A percentile compares a stretch with the other conserved stretches of the same genome.
phyloP scores from a whole-genome alignment of 1,139 yeast species.

The Meyerozyma carpophila region DNA sequence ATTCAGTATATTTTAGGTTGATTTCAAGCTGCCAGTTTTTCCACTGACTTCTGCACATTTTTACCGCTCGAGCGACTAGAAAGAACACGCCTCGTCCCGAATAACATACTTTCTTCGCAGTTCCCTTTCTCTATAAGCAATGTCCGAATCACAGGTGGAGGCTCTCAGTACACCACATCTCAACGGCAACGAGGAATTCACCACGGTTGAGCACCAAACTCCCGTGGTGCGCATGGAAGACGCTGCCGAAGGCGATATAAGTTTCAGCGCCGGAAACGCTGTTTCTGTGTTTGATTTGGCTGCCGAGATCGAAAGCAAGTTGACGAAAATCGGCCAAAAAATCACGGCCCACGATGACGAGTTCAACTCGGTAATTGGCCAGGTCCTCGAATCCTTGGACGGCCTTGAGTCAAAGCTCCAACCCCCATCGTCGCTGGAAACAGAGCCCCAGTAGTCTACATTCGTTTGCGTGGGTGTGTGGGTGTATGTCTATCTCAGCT shows the following conservation, averaged over 20 bases:
- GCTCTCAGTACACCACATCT: constrained; percentile 1
- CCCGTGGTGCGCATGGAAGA: constrained; percentile 1
- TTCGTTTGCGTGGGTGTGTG: not conserved
- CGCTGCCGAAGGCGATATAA: constrained; percentile 1
- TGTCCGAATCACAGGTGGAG: not conserved
- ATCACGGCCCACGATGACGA: constrained; percentile 6
- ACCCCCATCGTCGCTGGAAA: not conserved
- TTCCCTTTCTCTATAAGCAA: not conserved
- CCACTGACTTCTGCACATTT: too few relatives aligned
- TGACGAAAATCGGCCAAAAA: constrained; percentile 4
- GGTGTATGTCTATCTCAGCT: not conserved
- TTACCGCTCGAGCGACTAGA: too few relatives aligned
- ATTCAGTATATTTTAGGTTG: too few relatives aligned
- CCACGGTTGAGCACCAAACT: not conserved
- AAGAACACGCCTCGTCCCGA: too few relatives aligned
- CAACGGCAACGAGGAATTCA: constrained; percentile 1
- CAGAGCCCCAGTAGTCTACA: not conserved
- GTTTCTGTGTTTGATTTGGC: constrained; percentile 8
- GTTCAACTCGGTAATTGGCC: not conserved
- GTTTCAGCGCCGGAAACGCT: constrained; percentile 3
- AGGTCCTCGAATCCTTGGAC: not conserved
- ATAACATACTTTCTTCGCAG: too few relatives aligned
- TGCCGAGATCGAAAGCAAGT: constrained; percentile 7
- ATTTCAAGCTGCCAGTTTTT: too few relatives aligned
- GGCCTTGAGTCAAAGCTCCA: not conserved